Evolutionary conservation across 371 early-diverging fungal genomes (phyloP), one percentile per base, ranked within the genome.

Genomic region (Mortierella sp.): DNA sequence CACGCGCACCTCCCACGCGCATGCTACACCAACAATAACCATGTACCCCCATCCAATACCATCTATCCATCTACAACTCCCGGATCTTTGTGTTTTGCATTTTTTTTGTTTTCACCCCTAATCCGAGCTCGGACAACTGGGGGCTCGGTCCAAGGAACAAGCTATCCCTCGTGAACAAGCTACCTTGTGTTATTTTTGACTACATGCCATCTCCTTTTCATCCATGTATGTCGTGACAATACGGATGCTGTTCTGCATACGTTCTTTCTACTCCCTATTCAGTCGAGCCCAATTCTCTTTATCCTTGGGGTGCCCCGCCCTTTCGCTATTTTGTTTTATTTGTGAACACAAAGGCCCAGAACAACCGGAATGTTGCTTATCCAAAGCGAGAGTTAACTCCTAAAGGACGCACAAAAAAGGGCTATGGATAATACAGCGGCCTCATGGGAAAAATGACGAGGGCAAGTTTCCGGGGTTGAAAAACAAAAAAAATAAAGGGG

Each of bases 1-100:
- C 65, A 65, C 65, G 65, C 34, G 65, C 65, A 2, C 65, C 19
- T 65, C 65, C 65, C 65, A 65, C 65, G 65, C 65, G 65, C 65
- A 38, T 65, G 65, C 42, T 65, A 65, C 65, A 65, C 65, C 34
- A 38, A 38, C 31, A 16, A 21, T 16, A 31, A 16, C 63, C 34
- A 65, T 65, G 34, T 26, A 60, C 21, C 65, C 65, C 65, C 38
- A 19, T 28, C 65, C 65, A 63, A 31, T 34, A 14, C 38, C n/a
- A 52, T 55, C 52, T 74, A n/a, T 24, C 50, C 38, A 50, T 55
- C 42, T 74, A 48, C 34, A 47, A 72, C 19, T 50, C 50, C 50
- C 73, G 52, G 7, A 52, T 50, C 52, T 34, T 26, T 26, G 42
- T 38, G 42, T 38, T 38, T 38, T 38, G 42, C 42, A 38, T 38